Conservation (phyloP, 352 stramenopile genomes). For the Sclerospora graminicola region DNA sequence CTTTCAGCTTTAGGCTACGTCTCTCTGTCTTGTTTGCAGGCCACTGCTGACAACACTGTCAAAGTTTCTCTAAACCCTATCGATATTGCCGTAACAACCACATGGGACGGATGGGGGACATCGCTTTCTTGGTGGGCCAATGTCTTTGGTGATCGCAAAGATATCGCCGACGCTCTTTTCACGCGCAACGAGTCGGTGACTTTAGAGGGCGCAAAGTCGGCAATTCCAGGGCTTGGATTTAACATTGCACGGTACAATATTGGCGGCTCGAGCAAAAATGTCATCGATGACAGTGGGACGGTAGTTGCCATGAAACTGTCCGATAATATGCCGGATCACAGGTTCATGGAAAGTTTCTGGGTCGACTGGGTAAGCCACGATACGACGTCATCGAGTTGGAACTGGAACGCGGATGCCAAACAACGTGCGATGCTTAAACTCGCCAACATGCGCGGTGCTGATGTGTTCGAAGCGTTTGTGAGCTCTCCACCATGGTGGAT, state of each 20-base stretch:
- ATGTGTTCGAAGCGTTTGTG: conserved; percentile 41
- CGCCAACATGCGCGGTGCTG: conserved; percentile 26
- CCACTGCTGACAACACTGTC: no score
- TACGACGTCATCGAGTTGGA: conserved; percentile 30
- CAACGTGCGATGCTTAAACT: conserved; percentile 35
- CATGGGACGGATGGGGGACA: conserved; percentile 50
- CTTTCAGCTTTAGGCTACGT: no score
- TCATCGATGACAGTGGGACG: conserved; percentile 29
- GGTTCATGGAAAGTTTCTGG: conserved; percentile 45
- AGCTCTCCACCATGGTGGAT: conserved; percentile 63
- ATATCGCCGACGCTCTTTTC: conserved; percentile 47
- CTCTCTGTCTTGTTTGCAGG: no score
- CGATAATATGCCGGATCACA: conserved; percentile 37
- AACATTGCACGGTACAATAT: conserved; percentile 64
- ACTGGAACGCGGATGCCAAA: conserved; percentile 32
- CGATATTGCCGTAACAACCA: not conserved
- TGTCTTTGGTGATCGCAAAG: conserved; percentile 38
- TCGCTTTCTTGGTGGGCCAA: conserved; percentile 61
- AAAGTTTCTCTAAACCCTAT: no score
- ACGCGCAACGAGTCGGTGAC: conserved; percentile 29
- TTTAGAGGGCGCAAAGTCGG: conserved; percentile 9
- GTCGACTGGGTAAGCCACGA: conserved; percentile 35
- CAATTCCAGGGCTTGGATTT: conserved; percentile 31
- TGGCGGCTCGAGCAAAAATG: conserved; percentile 31
- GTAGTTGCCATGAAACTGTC: conserved; percentile 32